These are phyloP conservation scores for Trichodelitschia bisporula DNA, from an alignment of 495 filamentous ascomycete species.

Conservation along the genomic window DNA sequence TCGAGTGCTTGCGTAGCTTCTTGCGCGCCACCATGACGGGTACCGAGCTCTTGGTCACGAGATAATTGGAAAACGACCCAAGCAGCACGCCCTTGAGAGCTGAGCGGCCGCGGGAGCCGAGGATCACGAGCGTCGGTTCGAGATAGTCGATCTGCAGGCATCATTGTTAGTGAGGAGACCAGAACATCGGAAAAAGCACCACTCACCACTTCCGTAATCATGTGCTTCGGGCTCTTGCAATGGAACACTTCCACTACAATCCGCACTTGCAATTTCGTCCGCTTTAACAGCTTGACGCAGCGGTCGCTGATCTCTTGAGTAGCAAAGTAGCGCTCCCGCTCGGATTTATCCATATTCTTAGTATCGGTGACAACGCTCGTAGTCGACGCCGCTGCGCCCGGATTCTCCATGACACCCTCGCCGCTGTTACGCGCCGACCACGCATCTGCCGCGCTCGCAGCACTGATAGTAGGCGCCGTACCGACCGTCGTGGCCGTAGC, in stretches of 20 bases:
- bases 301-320: slow-evolving; percentile 52
- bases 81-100: slow-evolving; percentile 83
- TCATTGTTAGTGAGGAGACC: slow-evolving; percentile 7
- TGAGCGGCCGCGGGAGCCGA: slow-evolving; percentile 72
- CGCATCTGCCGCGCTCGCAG: no score
- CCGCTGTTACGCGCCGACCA: background rate
- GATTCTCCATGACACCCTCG: background rate
- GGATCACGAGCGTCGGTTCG: slow-evolving; percentile 75
- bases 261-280: slow-evolving; percentile 73
- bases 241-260: slow-evolving; percentile 90
- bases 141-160: slow-evolving; percentile 52
- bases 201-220: slow-evolving; percentile 23
- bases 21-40: slow-evolving; percentile 29
- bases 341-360: slow-evolving; percentile 18
- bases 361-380: slow-evolving; percentile 4
- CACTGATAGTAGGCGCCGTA: background rate
- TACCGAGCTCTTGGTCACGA: slow-evolving; percentile 88
- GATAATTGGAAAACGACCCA: slow-evolving; percentile 89
- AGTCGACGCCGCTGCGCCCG: slow-evolving; percentile 4
- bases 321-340: slow-evolving; percentile 55
- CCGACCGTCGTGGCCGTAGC: background rate
- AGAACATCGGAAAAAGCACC: background rate
- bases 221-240: slow-evolving; percentile 64
- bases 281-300: slow-evolving; percentile 61
- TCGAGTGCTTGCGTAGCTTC: slow-evolving; percentile 17